Base-by-base conservation (phyloP, 2,329 filamentous ascomycete species). In the Ilyonectria sp. region DNA sequence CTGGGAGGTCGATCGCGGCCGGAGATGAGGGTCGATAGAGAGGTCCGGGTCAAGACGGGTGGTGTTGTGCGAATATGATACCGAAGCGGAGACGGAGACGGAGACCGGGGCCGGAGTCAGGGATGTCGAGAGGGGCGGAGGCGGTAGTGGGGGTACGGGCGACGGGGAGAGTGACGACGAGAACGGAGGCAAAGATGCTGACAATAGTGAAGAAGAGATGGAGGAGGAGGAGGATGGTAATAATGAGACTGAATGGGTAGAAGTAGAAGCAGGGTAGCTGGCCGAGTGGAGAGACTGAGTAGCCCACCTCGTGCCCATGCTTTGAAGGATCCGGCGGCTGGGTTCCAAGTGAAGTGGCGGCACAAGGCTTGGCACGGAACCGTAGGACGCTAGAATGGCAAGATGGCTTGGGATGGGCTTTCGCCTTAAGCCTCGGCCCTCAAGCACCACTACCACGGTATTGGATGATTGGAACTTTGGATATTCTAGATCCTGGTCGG, bases 261-360 rank as follows among this genome's bases (percentile, higher is more conserved):
- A 44, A 31, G 57, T 10, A 46, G 50, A 37, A 7, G 57, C 50
- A n/a, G 56, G 57, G 21, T 57, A 53, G 37, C 50, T 26, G 23
- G 43, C 26, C 17, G 49, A 65, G 60, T 60, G 63, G 33, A 65
- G 8, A 61, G 19, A 61, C 44, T 65, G 58, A 49, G 57, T 60
- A 37, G 49, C 29, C 57, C 63, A 61, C 52, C 63, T 61, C 46
- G 57, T 61, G 52, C 63, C 46, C 52, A 61, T 61, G 33, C 57
- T 61, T 61, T 60, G 55, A 56, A 65, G 50, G 57, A 47, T 50
- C 55, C 61, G 56, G 52, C 40, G 40, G 29, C 23, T 29, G 23
- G 46, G 46, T 31, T 29, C 13, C 13, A 52, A 15, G 26, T 21
- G 26, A 52, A 52, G 26, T 52, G 29, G 49, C 49, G 49, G 49